Percentiles rank a stretch among this genome's conserved stretches.
Evolutionary conservation across 352 stramenopile species (phyloP).

Genomic region (Globisporangium spiculum): DNA sequence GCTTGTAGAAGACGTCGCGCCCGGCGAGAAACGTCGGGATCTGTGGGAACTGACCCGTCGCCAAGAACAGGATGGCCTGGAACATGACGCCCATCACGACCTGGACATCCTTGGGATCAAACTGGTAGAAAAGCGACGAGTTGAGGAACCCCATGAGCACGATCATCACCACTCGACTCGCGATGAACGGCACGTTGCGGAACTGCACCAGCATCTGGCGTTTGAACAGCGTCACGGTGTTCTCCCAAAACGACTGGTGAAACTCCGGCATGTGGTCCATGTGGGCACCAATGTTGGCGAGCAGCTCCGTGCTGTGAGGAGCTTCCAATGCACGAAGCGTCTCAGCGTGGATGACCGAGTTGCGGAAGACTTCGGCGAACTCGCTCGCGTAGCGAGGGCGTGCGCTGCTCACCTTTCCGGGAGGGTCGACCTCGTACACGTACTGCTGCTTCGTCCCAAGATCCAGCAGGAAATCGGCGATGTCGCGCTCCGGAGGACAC

Average conservation of each 20-base stretch:
- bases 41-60: constrained; percentile 14
- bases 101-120: constrained; percentile 7
- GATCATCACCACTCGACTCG: constrained; percentile 14
- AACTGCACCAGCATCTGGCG: constrained; percentile 56
- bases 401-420: not conserved
- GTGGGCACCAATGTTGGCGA: constrained; percentile 22
- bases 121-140: constrained; percentile 16
- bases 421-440: constrained; percentile 11
- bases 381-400: constrained; percentile 23
- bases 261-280: constrained; percentile 33
- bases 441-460: constrained; percentile 19
- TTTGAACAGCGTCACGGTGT: constrained; percentile 20
- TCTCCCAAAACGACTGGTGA: constrained; percentile 28
- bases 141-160: constrained; percentile 19
- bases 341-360: constrained; percentile 20
- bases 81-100: constrained; percentile 21
- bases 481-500: constrained; percentile 15
- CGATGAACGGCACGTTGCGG: constrained; percentile 20
- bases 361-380: constrained; percentile 31
- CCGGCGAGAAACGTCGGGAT: constrained; percentile 11
- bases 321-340: constrained; percentile 15
- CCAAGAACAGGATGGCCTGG: constrained; percentile 13
- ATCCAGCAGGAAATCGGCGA: constrained; percentile 20
- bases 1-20: constrained; percentile 6
- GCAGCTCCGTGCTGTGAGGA: constrained; percentile 19